Percentiles rank a stretch among this genome's conserved stretches.
Conservation (phyloP, 2,329 filamentous ascomycete species). For the Alternaria novae-zelandiae region DNA sequence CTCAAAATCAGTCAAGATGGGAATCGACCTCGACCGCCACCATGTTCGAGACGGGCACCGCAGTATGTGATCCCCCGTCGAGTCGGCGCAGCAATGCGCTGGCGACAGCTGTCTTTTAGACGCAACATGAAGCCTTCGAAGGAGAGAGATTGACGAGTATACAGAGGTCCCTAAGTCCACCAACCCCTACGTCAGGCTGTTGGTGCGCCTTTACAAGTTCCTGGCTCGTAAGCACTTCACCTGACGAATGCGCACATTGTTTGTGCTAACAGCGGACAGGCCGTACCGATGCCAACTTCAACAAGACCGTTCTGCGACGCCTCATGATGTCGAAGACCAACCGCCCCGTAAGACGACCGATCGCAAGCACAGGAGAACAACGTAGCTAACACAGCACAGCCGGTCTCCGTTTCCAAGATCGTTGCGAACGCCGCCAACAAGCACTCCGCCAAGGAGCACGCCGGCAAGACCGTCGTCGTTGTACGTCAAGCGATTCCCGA, state of each 20-base stretch:
- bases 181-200: slow-evolving; percentile 95
- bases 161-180: slow-evolving; percentile 75
- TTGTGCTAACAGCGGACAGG: slow-evolving; percentile 60
- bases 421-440: slow-evolving; percentile 65
- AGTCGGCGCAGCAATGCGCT: slow-evolving; percentile 48
- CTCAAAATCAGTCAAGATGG: slow-evolving; percentile 47
- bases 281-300: slow-evolving; percentile 97
- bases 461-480: slow-evolving; percentile 86
- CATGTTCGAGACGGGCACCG: slow-evolving; percentile 75
- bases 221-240: slow-evolving; percentile 76
- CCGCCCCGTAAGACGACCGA: slow-evolving; percentile 60
- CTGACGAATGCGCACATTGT: slow-evolving; percentile 7
- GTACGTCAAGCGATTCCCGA: slow-evolving; percentile 47
- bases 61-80: slow-evolving; percentile 51
- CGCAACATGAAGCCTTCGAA: slow-evolving; percentile 46
- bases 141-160: slow-evolving; percentile 45
- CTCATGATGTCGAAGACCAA: slow-evolving; percentile 99
- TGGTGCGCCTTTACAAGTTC: slow-evolving; percentile 99
- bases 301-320: slow-evolving; percentile 97
- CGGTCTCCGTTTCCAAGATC: slow-evolving; percentile 89
- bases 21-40: slow-evolving; percentile 61
- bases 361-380: background rate
- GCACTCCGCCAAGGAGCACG: slow-evolving; percentile 60
- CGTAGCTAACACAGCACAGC: slow-evolving; percentile 49
- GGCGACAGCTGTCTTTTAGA: slow-evolving; percentile 48